Base-by-base conservation (phyloP, 1,139 yeast species). In the Candida pseudoviswanathii region DNA sequence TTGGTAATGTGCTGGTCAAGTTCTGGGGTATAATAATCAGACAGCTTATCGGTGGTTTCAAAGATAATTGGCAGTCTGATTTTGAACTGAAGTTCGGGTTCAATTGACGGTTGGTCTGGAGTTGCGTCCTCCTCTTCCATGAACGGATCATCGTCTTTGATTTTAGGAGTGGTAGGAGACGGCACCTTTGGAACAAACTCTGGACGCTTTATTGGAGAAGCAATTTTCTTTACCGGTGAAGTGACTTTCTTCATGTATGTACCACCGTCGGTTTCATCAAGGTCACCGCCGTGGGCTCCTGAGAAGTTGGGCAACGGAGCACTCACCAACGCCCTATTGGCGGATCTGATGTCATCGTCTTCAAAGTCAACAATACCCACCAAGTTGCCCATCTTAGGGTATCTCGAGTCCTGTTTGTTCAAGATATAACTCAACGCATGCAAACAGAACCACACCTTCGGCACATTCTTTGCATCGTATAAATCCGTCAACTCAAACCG, bases 371-470 rank as follows among this genome's bases (percentile, higher is more conserved):
- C 62, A 52, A 75, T 70, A 2, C 89, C 94, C 6, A 86, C 87
- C 50, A 87, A 69, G 53, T 82, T 81, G 34, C 78, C 80, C 58
- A 94, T 80, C 7, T 75, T 70, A 0, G 95, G 92, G 22, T 86
- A 84, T 24, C 74, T 74, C 64, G 71, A 69, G 73, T 73, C 71
- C 61, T 66, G 61, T 43, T 82, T 81, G 52, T 68, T 62, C 58
- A 85, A 77, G 70, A 84, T 84, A 66, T 81, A 89, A 42, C 94
- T 85, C 59, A 94, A 73, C 1, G 97, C 97, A 69, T 94, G 97
- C 40, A 94, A 73, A 60, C 98, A 91, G 65, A 91, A 92, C 67
- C 95, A 88, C 24, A 95, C 98, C 62, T 90, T 92, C 22, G 99
- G 98, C 24, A 92, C 81, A 61, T 94, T 89, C 60, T 91, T 92